A percentile compares a stretch with the other conserved stretches of the same genome.
Conservation (phyloP, 768 basidiomycete genomes). For the Mycena galericulata region DNA sequence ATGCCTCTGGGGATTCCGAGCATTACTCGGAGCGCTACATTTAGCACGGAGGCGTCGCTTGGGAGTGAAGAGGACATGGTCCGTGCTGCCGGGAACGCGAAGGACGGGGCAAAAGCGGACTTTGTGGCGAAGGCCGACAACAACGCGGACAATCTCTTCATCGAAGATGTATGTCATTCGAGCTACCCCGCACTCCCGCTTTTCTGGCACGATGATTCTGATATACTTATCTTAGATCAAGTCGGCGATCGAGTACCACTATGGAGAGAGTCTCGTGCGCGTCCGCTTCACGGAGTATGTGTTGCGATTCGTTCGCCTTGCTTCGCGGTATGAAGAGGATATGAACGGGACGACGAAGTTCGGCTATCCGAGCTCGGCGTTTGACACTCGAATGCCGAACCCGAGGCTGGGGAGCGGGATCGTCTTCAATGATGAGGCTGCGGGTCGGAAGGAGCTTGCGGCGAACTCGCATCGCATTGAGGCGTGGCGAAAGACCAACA, state of each 20-base stretch:
- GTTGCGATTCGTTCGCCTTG: constrained; percentile 86
- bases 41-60: constrained; percentile 73
- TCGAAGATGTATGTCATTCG: constrained; percentile 84
- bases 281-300: constrained; percentile 93
- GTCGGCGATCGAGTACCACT: constrained; percentile 90
- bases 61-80: constrained; percentile 79
- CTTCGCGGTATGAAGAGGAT: constrained; percentile 91
- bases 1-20: constrained; percentile 57
- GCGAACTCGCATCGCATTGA: constrained; percentile 89
- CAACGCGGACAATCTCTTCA: constrained; percentile 84
- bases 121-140: constrained; percentile 67
- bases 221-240: constrained; percentile 67
- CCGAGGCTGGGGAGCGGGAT: constrained; percentile 83
- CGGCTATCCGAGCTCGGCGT: constrained; percentile 73
- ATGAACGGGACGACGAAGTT: constrained; percentile 82
- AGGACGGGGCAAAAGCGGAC: constrained; percentile 69
- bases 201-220: neutral
- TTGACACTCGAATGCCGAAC: constrained; percentile 58
- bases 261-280: constrained; percentile 90
- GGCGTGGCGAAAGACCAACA: constrained; percentile 89
- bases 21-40: constrained; percentile 66
- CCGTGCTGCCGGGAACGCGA: constrained; percentile 60
- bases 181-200: neutral
- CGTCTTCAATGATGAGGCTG: constrained; percentile 78
- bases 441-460: constrained; percentile 75